Evolutionary conservation across 352 stramenopile species (phyloP).

Genomic region (Phytopythium helicoides): DNA sequence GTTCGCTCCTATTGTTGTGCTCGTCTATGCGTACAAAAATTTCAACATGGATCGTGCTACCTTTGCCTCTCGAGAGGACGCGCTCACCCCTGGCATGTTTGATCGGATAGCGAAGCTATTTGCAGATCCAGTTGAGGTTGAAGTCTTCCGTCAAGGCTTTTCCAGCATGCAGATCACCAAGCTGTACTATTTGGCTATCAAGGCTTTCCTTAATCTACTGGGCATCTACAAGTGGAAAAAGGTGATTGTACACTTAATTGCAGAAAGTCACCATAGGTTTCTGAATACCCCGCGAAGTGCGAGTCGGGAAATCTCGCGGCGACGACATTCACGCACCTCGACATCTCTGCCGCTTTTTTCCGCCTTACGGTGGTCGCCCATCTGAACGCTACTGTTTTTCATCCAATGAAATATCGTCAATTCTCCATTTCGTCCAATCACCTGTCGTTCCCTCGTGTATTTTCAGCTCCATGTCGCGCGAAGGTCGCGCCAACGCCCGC

Average conservation of each 20-base stretch:
- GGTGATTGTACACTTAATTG: conserved; percentile 32
- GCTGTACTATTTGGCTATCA: conserved; percentile 28
- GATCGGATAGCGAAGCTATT: conserved; percentile 36
- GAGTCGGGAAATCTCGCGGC: too few species aligned
- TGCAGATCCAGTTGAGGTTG: conserved; percentile 31
- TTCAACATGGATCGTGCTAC: conserved; percentile 37
- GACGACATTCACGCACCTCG: conserved; percentile 27
- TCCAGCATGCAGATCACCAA: conserved; percentile 30
- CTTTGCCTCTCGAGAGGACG: conserved; percentile 24
- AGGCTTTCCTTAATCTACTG: conserved; percentile 32
- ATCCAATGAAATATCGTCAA: too few species aligned
- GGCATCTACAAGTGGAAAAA: conserved; percentile 53
- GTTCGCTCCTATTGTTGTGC: conserved; percentile 43
- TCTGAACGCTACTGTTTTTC: too few species aligned
- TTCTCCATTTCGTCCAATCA: too few species aligned
- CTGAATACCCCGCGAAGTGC: too few species aligned
- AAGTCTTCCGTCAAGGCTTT: conserved; percentile 36
- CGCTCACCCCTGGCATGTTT: conserved; percentile 23
- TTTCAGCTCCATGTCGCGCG: too few species aligned
- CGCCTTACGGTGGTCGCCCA: too few species aligned
- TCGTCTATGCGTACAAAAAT: conserved; percentile 35
- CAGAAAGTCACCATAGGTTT: conserved; percentile 17
- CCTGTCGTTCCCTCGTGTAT: too few species aligned
- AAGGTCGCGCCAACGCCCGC: too few species aligned
- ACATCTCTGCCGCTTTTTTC: too few species aligned